A percentile compares a stretch with the other conserved stretches of the same genome.
These are phyloP conservation scores for Metarhizium album DNA, from an alignment of 2,329 filamentous ascomycete species.

Conservation along the genomic window DNA sequence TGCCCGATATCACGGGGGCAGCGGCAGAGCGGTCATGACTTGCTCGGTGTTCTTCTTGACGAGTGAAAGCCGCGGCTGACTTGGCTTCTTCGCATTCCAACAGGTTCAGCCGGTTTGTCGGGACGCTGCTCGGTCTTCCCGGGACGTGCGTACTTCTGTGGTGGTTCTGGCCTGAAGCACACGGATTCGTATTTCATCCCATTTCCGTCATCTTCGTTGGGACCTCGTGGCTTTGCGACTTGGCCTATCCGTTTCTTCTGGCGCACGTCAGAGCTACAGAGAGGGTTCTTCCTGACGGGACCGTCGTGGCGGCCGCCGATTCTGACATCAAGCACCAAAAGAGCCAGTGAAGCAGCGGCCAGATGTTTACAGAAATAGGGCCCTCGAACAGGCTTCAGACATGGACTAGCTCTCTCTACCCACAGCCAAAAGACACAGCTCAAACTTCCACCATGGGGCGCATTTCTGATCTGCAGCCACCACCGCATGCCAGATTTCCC, in stretches of 20 bases:
- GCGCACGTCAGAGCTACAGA: conserved; percentile 28
- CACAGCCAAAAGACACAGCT: neutral
- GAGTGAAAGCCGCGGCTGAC: neutral
- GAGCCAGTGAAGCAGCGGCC: conserved; percentile 12
- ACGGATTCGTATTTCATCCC: conserved; percentile 34
- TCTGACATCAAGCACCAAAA: conserved; percentile 7
- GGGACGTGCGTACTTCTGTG: conserved; percentile 29
- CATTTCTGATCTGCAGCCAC: neutral
- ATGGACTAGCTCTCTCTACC: neutral
- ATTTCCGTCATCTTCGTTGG: conserved; percentile 31
- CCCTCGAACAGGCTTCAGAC: neutral
- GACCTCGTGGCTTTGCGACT: conserved; percentile 29
- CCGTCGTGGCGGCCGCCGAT: conserved; percentile 17
- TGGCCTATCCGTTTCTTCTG: conserved; percentile 34
- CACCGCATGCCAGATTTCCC: neutral
- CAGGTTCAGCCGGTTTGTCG: conserved; percentile 33
- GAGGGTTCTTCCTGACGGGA: conserved; percentile 26
- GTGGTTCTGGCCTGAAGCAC: conserved; percentile 40
- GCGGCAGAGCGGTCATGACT: neutral
- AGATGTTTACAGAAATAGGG: neutral
- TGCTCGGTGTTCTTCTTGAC: neutral
- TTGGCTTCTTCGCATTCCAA: neutral
- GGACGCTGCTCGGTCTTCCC: conserved; percentile 31
- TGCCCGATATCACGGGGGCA: too few species aligned
- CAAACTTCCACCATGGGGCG: neutral